phyloP scores from a whole-genome alignment of 2,329 filamentous ascomycete species.

The Pseudopyricularia cyperi region DNA sequence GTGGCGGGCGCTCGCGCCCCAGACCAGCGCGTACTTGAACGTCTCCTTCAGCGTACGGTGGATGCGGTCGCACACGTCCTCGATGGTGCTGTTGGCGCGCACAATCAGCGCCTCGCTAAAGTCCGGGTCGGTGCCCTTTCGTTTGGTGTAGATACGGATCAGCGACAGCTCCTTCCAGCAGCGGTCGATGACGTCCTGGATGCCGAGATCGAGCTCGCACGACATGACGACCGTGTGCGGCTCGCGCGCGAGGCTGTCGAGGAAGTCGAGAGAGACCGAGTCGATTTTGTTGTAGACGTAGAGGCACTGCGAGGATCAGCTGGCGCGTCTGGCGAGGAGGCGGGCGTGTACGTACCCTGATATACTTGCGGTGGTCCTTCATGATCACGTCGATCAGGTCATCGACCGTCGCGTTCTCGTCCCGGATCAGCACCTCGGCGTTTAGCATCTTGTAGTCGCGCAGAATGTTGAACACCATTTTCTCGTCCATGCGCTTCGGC shows the following conservation, averaged over 20 bases:
- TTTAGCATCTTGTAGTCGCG: conserved; percentile 98
- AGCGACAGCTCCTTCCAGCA: conserved; percentile 89
- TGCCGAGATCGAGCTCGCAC: conserved; percentile 88
- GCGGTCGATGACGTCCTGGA: conserved; percentile 84
- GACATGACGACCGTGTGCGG: conserved; percentile 94
- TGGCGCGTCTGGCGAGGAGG: background rate
- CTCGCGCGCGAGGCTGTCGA: conserved; percentile 84
- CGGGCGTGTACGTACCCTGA: conserved; percentile 31
- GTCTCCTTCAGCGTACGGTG: conserved; percentile 93
- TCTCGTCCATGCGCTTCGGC: conserved; percentile 87
- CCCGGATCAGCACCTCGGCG: conserved; percentile 87
- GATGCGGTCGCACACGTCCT: conserved; percentile 93
- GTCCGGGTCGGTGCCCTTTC: conserved; percentile 80
- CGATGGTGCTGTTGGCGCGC: conserved; percentile 72
- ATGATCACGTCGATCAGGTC: conserved; percentile 99
- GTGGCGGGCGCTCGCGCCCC: conserved; percentile 93
- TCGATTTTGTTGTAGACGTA: conserved; percentile 99
- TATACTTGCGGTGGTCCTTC: conserved; percentile 98
- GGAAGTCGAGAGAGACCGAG: conserved; percentile 80
- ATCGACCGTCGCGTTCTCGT: conserved; percentile 91
- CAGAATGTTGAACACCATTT: conserved; percentile 95
- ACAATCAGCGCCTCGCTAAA: conserved; percentile 92
- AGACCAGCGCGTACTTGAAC: conserved; percentile 97
- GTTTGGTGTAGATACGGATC: conserved; percentile 92
- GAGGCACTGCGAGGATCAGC: conserved; percentile 35